phyloP scores from a whole-genome alignment of 2,329 filamentous ascomycete genomes.

The Knufia fluminis region DNA sequence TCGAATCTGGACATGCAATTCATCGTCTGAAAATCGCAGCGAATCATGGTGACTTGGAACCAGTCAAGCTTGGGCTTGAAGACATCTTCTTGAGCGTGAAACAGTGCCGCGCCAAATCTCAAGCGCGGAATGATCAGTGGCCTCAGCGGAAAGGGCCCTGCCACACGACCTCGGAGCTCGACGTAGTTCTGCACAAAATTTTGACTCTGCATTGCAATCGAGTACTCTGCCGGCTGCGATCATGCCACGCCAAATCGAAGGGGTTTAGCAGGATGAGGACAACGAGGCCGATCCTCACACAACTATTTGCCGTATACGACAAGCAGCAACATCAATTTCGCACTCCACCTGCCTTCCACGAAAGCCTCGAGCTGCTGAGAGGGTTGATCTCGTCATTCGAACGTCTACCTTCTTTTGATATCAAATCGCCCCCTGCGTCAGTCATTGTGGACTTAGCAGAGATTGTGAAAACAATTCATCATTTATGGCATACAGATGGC shows the following conservation, averaged over 20 bases:
- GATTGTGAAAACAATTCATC: not conserved
- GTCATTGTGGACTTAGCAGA: not conserved
- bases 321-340: not conserved
- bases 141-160: not conserved
- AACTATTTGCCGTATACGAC: not conserved
- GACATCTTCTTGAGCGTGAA: not conserved
- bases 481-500: not conserved
- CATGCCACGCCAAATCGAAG: not conserved
- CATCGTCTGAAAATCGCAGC: not conserved
- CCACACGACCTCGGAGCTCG: not conserved
- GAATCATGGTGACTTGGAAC: not conserved
- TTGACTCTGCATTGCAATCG: not conserved
- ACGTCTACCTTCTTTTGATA: too few relatives aligned
- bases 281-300: not conserved
- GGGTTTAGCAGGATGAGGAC: not conserved
- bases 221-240: constrained; percentile 8
- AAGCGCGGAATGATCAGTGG: not conserved
- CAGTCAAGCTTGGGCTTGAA: not conserved
- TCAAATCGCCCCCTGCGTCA: not conserved
- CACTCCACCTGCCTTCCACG: not conserved
- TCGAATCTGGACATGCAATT: not conserved
- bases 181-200: not conserved
- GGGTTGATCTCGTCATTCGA: not conserved
- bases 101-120: not conserved
- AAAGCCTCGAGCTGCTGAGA: not conserved